These are phyloP conservation scores for Entamoeba invadens DNA, from an alignment of 208 protist species.

Conservation along the genomic window DNA sequence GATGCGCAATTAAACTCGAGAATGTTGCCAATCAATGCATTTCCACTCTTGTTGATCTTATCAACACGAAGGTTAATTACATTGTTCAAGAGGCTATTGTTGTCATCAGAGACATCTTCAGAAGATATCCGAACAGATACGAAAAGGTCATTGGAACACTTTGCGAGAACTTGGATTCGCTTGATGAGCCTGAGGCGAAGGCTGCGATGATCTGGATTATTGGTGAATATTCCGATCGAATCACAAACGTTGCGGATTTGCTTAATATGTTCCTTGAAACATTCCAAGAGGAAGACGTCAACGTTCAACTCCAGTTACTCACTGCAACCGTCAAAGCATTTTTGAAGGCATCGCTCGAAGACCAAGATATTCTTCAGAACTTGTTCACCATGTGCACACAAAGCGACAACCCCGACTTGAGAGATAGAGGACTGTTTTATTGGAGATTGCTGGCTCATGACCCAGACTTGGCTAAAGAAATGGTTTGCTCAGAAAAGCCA, in stretches of 20 bases:
- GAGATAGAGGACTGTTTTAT: constrained; percentile 27
- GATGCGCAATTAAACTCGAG: constrained; percentile 13
- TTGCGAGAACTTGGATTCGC: neutral
- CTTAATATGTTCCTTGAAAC: constrained; percentile 6
- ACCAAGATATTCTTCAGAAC: neutral
- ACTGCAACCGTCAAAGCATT: constrained; percentile 26
- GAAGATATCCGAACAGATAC: constrained; percentile 27
- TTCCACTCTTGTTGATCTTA: neutral
- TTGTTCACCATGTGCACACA: neutral
- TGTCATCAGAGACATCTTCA: constrained; percentile 7
- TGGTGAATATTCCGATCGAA: constrained; percentile 24
- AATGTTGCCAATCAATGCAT: constrained; percentile 9
- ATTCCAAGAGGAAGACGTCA: constrained; percentile 5
- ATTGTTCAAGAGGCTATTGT: constrained; percentile 11
- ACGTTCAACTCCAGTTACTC: constrained; percentile 22
- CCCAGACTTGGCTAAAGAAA: constrained; percentile 14
- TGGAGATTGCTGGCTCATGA: constrained; percentile 16
- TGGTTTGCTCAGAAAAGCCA: constrained; percentile 12
- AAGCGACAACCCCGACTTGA: constrained; percentile 16
- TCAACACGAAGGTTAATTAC: constrained; percentile 10
- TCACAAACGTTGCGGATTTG: constrained; percentile 21
- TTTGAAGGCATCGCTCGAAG: neutral
- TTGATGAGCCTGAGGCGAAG: constrained; percentile 27
- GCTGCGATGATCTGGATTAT: constrained; percentile 29
- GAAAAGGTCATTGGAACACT: constrained; percentile 24